Evolutionary conservation across 345 rosid genomes (phyloP), one percentile per base, ranked within the genome.

Genomic region (Heritiera littoralis): DNA sequence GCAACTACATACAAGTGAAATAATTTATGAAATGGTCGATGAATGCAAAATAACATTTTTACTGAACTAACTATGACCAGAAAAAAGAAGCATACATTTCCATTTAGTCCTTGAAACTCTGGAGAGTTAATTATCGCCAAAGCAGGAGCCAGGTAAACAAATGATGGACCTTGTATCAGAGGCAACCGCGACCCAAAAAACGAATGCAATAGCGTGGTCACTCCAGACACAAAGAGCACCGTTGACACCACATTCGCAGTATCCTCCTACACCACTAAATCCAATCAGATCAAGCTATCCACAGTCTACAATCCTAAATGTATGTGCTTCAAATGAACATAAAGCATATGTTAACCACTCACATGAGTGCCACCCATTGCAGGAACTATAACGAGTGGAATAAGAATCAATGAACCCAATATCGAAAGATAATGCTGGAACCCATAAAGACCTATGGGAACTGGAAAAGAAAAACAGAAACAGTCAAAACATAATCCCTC

Each of bases 341-440:
- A 70, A 56, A 65, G 30, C 69, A 58, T 23, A 41, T 54, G 41
- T 77, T 28, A 82, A 79, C 38, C 61, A 88, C 98, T 90, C 89
- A 96, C 99, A 30, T 90, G 89, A 66, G 86, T 82, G 77, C 98
- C 99, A 84, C 99, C 98, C 99, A 96, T 96, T 61, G 99, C 97
- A 69, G 99, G 99, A 88, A 92, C 98, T 52, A 96, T 88, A 83
- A 96, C 95, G 1, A 91, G 91, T 18, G 99, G 99, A 87, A 92
- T 89, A 78, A 95, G 91, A 86, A 95, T 84, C 86, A 95, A 77
- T 9, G 99, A 95, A 32, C 99, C 99, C 86, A 90, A 81, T 83
- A 95, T 88, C 0, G 99, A 95, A 73, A 95, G 92, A 81, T 87
- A 95, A 83, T 95, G 99, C 87, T 95, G 99, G 85, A 95, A 85